Conservation (phyloP, 2,329 filamentous ascomycete genomes). For the Penicillium thymicola region DNA sequence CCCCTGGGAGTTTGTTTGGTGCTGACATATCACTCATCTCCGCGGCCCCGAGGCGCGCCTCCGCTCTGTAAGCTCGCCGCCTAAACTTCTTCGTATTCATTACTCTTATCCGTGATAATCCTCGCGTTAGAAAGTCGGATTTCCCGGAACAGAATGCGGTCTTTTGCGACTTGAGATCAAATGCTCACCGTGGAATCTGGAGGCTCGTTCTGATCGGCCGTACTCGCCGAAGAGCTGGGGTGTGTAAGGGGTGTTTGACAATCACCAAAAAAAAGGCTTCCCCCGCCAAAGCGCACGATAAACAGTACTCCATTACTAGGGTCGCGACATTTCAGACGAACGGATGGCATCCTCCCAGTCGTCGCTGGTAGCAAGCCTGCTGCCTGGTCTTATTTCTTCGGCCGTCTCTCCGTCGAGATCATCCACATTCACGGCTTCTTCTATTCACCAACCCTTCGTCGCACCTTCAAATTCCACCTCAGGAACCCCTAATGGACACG, state of each 20-base stretch:
- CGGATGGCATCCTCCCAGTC: conserved; percentile 28
- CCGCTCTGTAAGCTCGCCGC: conserved; percentile 11
- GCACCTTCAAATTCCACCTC: conserved; percentile 14
- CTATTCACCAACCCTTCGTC: conserved; percentile 13
- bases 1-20: conserved; percentile 1
- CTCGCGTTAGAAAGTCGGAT: not conserved
- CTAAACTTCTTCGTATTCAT: conserved; percentile 6
- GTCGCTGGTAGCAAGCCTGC: conserved; percentile 28
- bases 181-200: conserved; percentile 9
- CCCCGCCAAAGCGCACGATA: not conserved
- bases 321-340: not conserved
- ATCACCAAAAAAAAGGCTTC: not conserved
- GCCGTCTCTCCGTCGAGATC: conserved; percentile 22
- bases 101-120: not conserved
- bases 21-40: conserved; percentile 25
- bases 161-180: conserved; percentile 14
- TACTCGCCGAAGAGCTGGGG: conserved; percentile 9
- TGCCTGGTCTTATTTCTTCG: conserved; percentile 26
- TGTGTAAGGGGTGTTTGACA: conserved; percentile 5
- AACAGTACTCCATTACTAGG: not conserved
- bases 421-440: conserved; percentile 14
- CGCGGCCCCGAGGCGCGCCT: conserved; percentile 13
- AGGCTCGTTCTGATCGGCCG: conserved; percentile 8
- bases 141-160: conserved; percentile 16
- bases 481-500: conserved; percentile 15